Evolutionary conservation across 148 eudicot species (phyloP), one percentile per base, ranked within the genome.

Genomic region (Chenopodium berlandieri): DNA sequence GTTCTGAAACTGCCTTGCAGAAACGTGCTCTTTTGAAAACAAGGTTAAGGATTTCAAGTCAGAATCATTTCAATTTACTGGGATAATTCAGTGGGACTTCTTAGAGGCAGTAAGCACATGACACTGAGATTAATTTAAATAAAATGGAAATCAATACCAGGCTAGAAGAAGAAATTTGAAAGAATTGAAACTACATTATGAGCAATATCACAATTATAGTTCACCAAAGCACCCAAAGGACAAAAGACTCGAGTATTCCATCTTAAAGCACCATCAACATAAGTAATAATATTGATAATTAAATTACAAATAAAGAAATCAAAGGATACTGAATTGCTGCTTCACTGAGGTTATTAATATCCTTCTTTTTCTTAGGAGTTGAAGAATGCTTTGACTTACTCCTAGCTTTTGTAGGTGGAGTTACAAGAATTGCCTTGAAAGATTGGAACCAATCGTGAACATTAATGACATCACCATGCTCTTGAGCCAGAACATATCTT

Each of bases 381-480:
- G 90, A 88, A 75, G 90, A 86, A 62, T 73, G 83, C 87, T 88
- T 95, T 23, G 87, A 75, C 86, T 86, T 91, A 68, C 85, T 79
- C 81, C 82, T 90, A 48, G 77, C 85, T 86, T 88, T 87, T 62
- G 32, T 67, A 27, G 82, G 73, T 73, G 89, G 80, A 37, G 23
- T 83, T 63, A 79, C 81, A 75, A 90, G 34, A n/a, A 87, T 82
- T 44, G 90, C 88, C 90, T 85, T 92, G 81, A 95, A 95, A 80
- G 98, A 92, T 78, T 92, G 91, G 86, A 89, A 93, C 97, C 93
- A 95, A 82, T 93, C 94, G 76, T 92, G 97, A 78, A 95, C 90
- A 84, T 95, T 95, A 78, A 95, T 95, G 75, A 93, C 86, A 85
- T 95, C 97, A 76, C 97, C 97, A 80, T 93, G 97, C 88, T 95